Evolutionary conservation across 345 rosid genomes (phyloP).

Genomic region (Brassica cretica): DNA sequence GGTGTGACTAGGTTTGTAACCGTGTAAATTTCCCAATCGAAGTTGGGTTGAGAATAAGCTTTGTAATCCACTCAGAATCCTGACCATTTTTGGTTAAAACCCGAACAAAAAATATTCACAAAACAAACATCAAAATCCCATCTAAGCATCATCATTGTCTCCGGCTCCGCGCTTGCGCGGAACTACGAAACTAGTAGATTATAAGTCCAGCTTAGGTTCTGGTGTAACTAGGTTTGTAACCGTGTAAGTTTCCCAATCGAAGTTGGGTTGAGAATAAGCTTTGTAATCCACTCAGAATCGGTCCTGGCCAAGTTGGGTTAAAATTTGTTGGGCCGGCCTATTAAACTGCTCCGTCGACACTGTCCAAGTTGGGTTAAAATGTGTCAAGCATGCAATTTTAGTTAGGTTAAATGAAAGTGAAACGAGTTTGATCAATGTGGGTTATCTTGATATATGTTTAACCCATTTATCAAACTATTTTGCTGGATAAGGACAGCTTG

Average conservation of each 20-base stretch:
- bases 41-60: slow-evolving; percentile 79
- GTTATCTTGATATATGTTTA: not conserved
- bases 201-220: too few species aligned
- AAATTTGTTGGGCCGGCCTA: not conserved
- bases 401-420: not conserved
- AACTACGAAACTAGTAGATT: too few species aligned
- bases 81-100: too few species aligned
- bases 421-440: not conserved
- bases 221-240: too few species aligned
- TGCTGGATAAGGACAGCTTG: not conserved
- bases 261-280: slow-evolving; percentile 79
- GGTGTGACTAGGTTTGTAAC: too few species aligned
- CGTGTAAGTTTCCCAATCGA: slow-evolving; percentile 63
- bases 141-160: too few species aligned
- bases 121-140: too few species aligned
- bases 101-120: too few species aligned
- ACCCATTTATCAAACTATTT: not conserved
- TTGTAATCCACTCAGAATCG: slow-evolving; percentile 78
- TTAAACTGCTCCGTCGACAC: not conserved
- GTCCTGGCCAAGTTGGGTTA: not conserved
- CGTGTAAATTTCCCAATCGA: too few species aligned
- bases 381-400: not conserved
- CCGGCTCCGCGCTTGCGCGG: too few species aligned
- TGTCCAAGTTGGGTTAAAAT: not conserved
- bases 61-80: slow-evolving; percentile 76